These are phyloP conservation scores for Rhizopogon vinicolor DNA, from an alignment of 768 basidiomycete genomes.

Conservation along the genomic window DNA sequence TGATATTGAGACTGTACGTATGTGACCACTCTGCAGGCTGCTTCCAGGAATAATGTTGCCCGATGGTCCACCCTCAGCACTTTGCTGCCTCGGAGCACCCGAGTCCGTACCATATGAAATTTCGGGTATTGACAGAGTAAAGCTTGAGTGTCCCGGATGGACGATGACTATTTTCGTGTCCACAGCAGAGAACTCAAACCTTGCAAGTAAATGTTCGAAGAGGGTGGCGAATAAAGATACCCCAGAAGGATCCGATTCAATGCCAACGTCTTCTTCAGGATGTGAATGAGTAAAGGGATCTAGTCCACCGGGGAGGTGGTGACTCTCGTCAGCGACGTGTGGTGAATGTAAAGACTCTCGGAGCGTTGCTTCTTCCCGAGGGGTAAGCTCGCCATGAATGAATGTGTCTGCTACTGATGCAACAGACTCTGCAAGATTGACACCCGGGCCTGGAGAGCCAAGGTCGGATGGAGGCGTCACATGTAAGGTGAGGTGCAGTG, in stretches of 20 bases:
- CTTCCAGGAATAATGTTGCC: constrained; percentile 6
- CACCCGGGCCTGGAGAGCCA: constrained; percentile 11
- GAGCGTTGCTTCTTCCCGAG: constrained; percentile 65
- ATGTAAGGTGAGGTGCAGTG: constrained; percentile 65
- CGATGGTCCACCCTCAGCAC: constrained; percentile 22
- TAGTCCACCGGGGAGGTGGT: constrained; percentile 64
- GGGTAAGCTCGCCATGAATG: constrained; percentile 74
- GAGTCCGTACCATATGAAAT: constrained; percentile 52
- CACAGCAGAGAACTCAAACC: constrained; percentile 71
- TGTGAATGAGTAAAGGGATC: constrained; percentile 43
- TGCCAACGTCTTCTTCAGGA: constrained; percentile 10
- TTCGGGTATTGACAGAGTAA: constrained; percentile 55
- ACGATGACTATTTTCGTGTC: constrained; percentile 67
- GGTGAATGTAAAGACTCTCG: constrained; percentile 60
- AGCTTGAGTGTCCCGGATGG: constrained; percentile 56
- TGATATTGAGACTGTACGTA: constrained; percentile 49
- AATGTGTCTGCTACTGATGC: constrained; percentile 83
- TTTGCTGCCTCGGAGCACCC: constrained; percentile 3
- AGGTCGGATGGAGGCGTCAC: constrained; percentile 21
- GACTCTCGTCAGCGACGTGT: constrained; percentile 28
- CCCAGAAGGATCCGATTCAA: constrained; percentile 62
- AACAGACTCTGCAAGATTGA: constrained; percentile 72
- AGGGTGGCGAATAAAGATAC: constrained; percentile 79
- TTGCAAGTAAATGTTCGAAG: constrained; percentile 72
- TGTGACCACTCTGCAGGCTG: constrained; percentile 17